Evolutionary conservation across 129 eudicot species (phyloP), one percentile per base, ranked within the genome.

Genomic region (Artemisia annua): DNA sequence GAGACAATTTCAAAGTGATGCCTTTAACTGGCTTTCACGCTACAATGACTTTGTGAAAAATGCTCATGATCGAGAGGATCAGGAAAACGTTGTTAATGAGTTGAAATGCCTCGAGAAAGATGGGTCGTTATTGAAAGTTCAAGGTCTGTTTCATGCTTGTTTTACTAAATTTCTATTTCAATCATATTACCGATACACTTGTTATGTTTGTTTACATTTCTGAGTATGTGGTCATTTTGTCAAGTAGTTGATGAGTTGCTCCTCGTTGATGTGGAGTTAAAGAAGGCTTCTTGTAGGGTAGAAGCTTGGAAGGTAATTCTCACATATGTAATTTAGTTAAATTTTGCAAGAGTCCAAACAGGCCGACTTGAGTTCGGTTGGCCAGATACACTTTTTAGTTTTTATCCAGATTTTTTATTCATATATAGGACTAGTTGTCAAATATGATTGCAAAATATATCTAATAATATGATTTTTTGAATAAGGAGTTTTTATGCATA

Each of bases 221-320:
- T 3, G 14, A 24, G 67, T 63, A 43, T 39, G 53, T 81, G 74
- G 57, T 48, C 63, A 15, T 75, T 70, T 69, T 66, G 32, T 48
- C 72, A 62, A 64, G 69, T 76, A 88, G 97, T 95, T 71, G 91
- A 83, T 53, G 91, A 91, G 85, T 71, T 85, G 69, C 83, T 82
- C 80, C 78, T 66, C 28, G 83, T 91, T 68, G 96, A 87, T 76
- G 80, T 79, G 78, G 99, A 95, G 85, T 81, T 95, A 69, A 76
- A 83, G 75, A 91, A 81, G 80, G 97, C 97, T 54, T 75, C 76
- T 69, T 95, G 99, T 85, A 87, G 99, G 86, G 92, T 86, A 22
- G 83, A 88, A 80, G 99, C 96, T 60, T 77, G 84, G 71, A 78
- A 88, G 99, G 99, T 94, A 84, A 59, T 64, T 28, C 22, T 12